Base-by-base conservation (phyloP, 352 stramenopile genomes). In the Peronospora destructor region DNA sequence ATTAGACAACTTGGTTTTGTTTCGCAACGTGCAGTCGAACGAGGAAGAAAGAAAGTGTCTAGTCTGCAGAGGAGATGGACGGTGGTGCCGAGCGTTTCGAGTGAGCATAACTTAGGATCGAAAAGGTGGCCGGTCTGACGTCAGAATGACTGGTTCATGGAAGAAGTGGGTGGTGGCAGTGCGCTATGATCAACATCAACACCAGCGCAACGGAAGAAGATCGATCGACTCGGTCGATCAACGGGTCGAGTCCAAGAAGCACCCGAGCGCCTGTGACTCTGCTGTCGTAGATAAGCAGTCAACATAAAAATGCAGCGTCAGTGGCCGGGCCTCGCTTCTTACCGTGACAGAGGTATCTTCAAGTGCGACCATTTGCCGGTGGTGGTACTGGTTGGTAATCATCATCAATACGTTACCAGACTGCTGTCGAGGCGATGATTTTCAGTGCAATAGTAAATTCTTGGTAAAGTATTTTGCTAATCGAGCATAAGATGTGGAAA, bases 51-150 rank as follows among this genome's bases (percentile, higher is more conserved):
- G 39, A 45, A 46, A 46, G 11, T 30, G 40, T 14, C 40, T 39
- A 39, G 30, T 34, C 19, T 26, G 29, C 14, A 29, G 8, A 45
- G 17, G 17, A 50, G 44, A 64, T 53, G 49, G 23, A 40, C 38
- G 12, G 13, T 23, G 41, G 33, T 49, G 33, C 34, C 28, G 38
- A 52, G 12, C 50, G 44, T 61, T 65, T 57, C 51, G 51, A 63
- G 54, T 61, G 26, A 50, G 8, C 21, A 25, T 52, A 44, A 60
- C 40, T 42, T 9, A 17, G 12, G 25, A 40, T 29, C 21, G 29
- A 34, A 3, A 32, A 32, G 10, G 9, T 14, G 30, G 4, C 11
- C 30, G 11, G 30, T 36, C 30, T 36, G 30, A 36, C 16, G 37
- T 13, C 17, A 21, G 6, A 32, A 33, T 39, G 6, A 32, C 23